Base-by-base conservation (phyloP, 73 alveolate species). In the Uronychia setigera region DNA sequence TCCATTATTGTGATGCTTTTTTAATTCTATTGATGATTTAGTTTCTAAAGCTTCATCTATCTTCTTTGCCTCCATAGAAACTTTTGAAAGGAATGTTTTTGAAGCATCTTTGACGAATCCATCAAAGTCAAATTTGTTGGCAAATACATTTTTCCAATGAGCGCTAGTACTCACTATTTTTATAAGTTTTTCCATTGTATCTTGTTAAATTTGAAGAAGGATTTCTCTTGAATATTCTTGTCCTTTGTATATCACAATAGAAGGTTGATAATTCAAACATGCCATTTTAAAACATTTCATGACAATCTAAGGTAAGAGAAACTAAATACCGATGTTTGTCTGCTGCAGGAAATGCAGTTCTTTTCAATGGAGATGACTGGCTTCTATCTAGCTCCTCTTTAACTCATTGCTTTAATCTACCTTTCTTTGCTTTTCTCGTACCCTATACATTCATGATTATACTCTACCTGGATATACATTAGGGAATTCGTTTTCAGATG, bases 261-360 rank as follows among this genome's bases (percentile, higher is more conserved):
- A 46, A 19, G 67, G 67, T 19, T 46, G 67, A 19, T 46, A 46
- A 11, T 5, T 11, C 67, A 46, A 46, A 46, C 67, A 46, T 11
- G 67, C 67, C 67, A 46, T 46, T 19, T 46, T 46, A 46, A 46
- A 46, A 19, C 67, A 11, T 46, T 46, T 46, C 19, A 46, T 46
- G n/a, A 46, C 67, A 46, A 46, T 46, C 67, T 46, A 11, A 5
- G 5, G 5, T 46, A 11, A 46, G 19, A 11, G 67, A 19, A 11
- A 19, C 67, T 19, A n/a, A n/a, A 11, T 46, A 46, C 67, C n/a
- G 67, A 46, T 5, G 67, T 19, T 19, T 46, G 67, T 46, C 67
- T 5, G 67, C 67, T 46, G 67, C 67, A 46, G n/a, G 67, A 46
- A 46, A 46, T 46, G 67, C 67, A 46, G 67, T 46, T 46, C 67